Evolutionary conservation across 768 basidiomycete genomes (phyloP).

Genomic region (Hysterangium stoloniferum): DNA sequence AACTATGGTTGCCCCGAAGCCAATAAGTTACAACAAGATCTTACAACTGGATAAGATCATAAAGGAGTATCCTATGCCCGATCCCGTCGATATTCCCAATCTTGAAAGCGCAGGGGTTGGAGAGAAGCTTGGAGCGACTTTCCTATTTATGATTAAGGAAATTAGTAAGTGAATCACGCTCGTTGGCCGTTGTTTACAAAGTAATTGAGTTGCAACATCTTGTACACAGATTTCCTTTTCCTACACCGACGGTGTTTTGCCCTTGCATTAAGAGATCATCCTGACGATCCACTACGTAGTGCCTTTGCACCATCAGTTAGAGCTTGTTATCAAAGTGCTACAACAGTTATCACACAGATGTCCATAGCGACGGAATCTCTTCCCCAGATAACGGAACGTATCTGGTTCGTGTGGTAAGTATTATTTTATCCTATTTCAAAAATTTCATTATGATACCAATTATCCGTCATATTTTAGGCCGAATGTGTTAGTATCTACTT

Average conservation of each 20-base stretch:
- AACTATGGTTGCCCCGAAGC: neutral
- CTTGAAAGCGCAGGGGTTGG: neutral
- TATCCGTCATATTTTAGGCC: neutral
- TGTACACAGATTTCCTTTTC: slow-evolving; percentile 51
- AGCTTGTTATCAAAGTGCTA: slow-evolving; percentile 60
- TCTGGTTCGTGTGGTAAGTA: slow-evolving; percentile 55
- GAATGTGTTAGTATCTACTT: neutral
- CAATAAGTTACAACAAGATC: neutral
- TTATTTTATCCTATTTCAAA: no score
- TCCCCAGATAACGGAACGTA: slow-evolving; percentile 53
- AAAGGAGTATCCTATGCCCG: neutral
- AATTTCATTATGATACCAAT: no score
- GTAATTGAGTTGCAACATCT: neutral
- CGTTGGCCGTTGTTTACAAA: no score
- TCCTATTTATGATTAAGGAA: neutral
- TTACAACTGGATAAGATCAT: neutral
- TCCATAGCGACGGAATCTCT: slow-evolving; percentile 39
- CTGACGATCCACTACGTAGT: slow-evolving; percentile 60
- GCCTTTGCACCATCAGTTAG: slow-evolving; percentile 60
- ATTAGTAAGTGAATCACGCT: neutral
- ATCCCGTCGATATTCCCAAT: neutral
- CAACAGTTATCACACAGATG: slow-evolving; percentile 42
- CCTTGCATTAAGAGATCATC: slow-evolving; percentile 56
- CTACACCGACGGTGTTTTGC: slow-evolving; percentile 73
- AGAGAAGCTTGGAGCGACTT: neutral